These are phyloP conservation scores for Odonthalia washingtoniensis DNA, from an alignment of 31 red algal genomes.

Conservation along the genomic window DNA sequence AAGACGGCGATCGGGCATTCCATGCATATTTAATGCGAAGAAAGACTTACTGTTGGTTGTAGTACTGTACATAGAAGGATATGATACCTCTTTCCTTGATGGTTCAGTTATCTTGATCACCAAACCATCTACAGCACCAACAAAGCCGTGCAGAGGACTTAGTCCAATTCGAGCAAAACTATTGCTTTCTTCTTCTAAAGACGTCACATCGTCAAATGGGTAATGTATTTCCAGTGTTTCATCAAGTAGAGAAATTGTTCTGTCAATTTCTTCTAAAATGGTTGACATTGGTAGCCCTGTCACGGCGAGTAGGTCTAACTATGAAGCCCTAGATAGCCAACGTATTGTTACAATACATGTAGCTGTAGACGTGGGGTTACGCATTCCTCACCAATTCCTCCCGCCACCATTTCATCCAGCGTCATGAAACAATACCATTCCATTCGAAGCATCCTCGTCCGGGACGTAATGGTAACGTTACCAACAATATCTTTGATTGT, in stretches of 20 bases:
- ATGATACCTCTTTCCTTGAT: constrained; percentile 23
- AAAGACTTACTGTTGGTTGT: constrained; percentile 9
- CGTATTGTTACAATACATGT: not conserved
- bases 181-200: not conserved
- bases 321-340: not conserved
- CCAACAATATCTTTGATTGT: no score
- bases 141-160: constrained; percentile 23
- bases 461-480: no score
- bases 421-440: no score
- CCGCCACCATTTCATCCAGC: no score
- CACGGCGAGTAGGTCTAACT: not conserved
- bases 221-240: not conserved
- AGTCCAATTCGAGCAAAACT: not conserved
- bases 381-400: no score
- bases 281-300: not conserved
- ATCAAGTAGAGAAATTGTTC: not conserved
- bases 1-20: constrained; percentile 24
- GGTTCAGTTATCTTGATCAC: no score
- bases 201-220: not conserved
- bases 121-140: constrained; percentile 56
- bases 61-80: constrained; percentile 15
- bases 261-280: not conserved
- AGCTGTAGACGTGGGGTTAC: no score
- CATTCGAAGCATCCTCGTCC: no score
- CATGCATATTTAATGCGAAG: constrained; percentile 11